Evolutionary conservation across 176 grass and related monocot genomes (phyloP).

Genomic region (Triticum aestivum): DNA sequence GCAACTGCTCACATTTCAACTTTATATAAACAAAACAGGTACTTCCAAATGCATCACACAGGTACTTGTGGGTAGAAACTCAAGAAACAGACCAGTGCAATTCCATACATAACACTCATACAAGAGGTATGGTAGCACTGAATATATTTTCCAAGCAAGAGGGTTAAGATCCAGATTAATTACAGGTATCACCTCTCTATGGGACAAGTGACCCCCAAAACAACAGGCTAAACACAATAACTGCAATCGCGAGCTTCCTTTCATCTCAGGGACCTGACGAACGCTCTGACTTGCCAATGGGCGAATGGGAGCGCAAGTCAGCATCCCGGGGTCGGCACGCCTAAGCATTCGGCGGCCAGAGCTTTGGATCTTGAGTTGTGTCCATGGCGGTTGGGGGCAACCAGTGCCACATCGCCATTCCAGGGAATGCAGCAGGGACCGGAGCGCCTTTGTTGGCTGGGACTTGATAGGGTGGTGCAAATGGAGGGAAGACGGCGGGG

Average conservation of each 20-base stretch:
- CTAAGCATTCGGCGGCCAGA: slow-evolving; percentile 91
- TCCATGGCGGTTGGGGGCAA: slow-evolving; percentile 61
- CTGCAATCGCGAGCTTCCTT: neutral
- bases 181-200: slow-evolving; percentile 47
- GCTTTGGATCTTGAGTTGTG: slow-evolving; percentile 80
- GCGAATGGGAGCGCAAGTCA: neutral
- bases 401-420: slow-evolving; percentile 87
- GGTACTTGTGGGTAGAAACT: neutral
- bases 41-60: neutral
- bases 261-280: slow-evolving; percentile 9
- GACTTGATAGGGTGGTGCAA: slow-evolving; percentile 34
- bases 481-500: slow-evolving; percentile 35
- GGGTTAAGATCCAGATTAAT: slow-evolving; percentile 52
- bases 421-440: slow-evolving; percentile 40
- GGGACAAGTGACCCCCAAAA: neutral
- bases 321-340: neutral
- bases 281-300: slow-evolving; percentile 27
- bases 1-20: neutral
- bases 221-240: slow-evolving; percentile 8
- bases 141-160: slow-evolving; percentile 24
- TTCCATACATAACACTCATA: slow-evolving; percentile 1
- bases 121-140: neutral
- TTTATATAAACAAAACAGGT: slow-evolving; percentile 9
- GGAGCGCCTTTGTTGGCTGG: slow-evolving; percentile 47
- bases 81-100: neutral